Evolutionary conservation across 148 eudicot species (phyloP).

Genomic region (Bassia scoparia): DNA sequence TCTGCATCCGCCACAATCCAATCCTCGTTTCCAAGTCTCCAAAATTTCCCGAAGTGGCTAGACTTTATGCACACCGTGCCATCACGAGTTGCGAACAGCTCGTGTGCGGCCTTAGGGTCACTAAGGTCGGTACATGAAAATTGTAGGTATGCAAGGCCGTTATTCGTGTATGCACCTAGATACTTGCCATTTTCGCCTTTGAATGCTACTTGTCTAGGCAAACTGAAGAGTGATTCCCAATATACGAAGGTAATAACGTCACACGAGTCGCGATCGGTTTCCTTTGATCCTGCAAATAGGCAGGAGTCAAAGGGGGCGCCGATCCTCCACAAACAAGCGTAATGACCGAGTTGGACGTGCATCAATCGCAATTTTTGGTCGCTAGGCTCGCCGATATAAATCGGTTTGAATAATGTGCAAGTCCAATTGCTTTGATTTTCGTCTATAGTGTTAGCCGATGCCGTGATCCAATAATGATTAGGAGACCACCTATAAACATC

Average conservation of each 20-base stretch:
- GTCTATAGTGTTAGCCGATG: neutral
- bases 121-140: neutral
- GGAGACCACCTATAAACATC: conserved; percentile 18
- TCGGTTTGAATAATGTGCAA: conserved; percentile 24
- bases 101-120: neutral
- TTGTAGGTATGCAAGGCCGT: neutral
- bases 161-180: neutral
- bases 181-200: conserved; percentile 13
- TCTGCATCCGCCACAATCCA: conserved; percentile 12
- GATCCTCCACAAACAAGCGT: neutral
- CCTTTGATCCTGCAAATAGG: conserved; percentile 3
- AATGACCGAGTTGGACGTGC: conserved; percentile 21
- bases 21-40: neutral
- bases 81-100: neutral
- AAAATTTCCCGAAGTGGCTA: neutral
- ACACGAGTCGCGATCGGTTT: neutral
- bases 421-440: conserved; percentile 23
- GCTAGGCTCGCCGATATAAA: neutral
- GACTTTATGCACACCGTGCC: conserved; percentile 8
- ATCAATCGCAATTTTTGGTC: neutral
- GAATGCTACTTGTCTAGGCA: neutral
- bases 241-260: conserved; percentile 7
- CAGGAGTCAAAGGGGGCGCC: conserved; percentile 10
- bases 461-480: conserved; percentile 21
- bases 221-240: neutral